phyloP scores from a whole-genome alignment of 768 basidiomycete species.

The Hypholoma sublateritium region DNA sequence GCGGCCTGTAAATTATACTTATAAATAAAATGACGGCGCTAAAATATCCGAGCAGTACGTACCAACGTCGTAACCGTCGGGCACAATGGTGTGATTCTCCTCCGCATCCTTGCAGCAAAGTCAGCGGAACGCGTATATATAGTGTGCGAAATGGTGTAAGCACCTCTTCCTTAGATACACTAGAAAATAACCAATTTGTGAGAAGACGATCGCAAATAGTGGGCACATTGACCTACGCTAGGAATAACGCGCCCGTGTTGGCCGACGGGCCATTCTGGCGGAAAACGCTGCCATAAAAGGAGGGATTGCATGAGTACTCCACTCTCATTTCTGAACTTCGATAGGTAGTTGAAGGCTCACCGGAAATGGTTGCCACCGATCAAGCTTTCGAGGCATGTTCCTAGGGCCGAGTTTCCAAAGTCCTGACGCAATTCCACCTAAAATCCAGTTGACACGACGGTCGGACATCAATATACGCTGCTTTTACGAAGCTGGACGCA shows the following conservation, averaged over 20 bases:
- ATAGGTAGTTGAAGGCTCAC: conserved; percentile 33
- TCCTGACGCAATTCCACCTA: conserved; percentile 74
- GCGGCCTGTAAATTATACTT: conserved; percentile 26
- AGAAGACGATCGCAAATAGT: not conserved
- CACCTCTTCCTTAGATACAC: conserved; percentile 38
- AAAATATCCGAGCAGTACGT: not conserved
- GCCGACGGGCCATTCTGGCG: conserved; percentile 55
- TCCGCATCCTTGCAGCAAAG: conserved; percentile 19
- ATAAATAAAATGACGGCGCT: not conserved
- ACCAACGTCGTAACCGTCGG: conserved; percentile 35
- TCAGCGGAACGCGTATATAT: not conserved
- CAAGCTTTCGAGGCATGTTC: conserved; percentile 78
- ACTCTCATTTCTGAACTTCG: not conserved
- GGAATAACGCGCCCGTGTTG: conserved; percentile 54
- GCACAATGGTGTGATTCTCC: conserved; percentile 30
- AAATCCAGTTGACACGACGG: not conserved
- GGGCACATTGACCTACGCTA: conserved; percentile 27
- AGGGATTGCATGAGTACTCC: not conserved
- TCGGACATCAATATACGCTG: not conserved
- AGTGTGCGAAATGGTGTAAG: not conserved
- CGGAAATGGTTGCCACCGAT: conserved; percentile 82
- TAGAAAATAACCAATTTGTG: conserved; percentile 7
- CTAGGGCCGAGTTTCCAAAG: conserved; percentile 58
- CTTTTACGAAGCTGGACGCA: conserved; percentile 23
- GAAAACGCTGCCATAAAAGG: conserved; percentile 40